phyloP scores from a whole-genome alignment of 345 rosid genomes.

The Eutrema japonicum region DNA sequence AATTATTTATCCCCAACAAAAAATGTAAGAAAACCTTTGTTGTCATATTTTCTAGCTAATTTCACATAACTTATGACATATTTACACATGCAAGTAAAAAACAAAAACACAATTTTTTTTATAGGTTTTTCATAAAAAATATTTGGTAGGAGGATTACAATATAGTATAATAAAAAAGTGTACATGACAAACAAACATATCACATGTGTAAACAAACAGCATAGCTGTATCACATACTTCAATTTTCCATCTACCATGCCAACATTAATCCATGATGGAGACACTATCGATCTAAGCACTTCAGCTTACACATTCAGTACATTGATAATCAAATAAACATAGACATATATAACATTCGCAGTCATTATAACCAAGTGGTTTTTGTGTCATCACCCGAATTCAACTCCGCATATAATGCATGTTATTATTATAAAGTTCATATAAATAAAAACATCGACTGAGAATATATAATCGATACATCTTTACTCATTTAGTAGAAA shows the following conservation, averaged over 20 bases:
- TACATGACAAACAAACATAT: constrained; percentile 38
- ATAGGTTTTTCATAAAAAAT: not conserved
- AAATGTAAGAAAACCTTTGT: too few species aligned
- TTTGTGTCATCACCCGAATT: too few species aligned
- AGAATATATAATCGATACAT: not conserved
- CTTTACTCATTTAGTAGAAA: constrained; percentile 4
- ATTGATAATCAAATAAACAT: not conserved
- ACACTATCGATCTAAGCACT: constrained; percentile 29
- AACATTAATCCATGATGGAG: constrained; percentile 43
- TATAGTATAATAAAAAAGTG: not conserved
- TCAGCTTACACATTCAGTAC: not conserved
- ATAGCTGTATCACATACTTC: constrained; percentile 40
- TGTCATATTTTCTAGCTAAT: too few species aligned
- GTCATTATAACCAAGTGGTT: too few species aligned
- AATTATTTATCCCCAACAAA: too few species aligned
- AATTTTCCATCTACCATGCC: constrained; percentile 41
- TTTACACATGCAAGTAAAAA: not conserved
- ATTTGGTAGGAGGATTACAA: constrained; percentile 10
- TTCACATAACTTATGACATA: not conserved
- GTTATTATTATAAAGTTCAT: too few species aligned
- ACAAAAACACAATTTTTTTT: too few species aligned
- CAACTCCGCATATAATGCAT: too few species aligned
- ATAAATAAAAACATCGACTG: too few species aligned
- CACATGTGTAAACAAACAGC: constrained; percentile 39
- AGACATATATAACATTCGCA: too few species aligned